phyloP scores from a whole-genome alignment of 176 grass and related monocot genomes.

The Triticum dicoccoides region DNA sequence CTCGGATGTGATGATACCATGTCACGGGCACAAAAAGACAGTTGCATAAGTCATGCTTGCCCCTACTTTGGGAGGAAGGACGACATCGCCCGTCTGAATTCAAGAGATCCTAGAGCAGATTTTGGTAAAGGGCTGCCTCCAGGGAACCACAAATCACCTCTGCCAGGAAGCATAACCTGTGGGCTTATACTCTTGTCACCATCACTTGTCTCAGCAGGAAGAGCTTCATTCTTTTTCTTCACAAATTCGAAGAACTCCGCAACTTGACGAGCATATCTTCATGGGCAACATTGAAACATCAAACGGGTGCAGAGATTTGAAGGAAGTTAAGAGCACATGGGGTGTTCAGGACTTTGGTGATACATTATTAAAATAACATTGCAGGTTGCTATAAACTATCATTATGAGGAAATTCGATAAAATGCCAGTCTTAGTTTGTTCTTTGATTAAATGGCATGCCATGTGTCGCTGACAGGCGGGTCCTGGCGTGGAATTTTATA shows the following conservation, averaged over 20 bases:
- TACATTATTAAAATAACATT: not conserved
- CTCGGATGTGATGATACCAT: not conserved
- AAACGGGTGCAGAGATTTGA: not conserved
- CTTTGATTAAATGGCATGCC: constrained; percentile 6
- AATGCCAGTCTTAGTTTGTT: not conserved
- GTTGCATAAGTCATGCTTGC: not conserved
- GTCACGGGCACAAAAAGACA: not conserved
- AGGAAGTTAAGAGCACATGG: constrained; percentile 13
- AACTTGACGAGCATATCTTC: constrained; percentile 83
- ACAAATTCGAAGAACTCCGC: constrained; percentile 91
- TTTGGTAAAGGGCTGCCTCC: constrained; percentile 39
- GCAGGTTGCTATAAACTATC: not conserved
- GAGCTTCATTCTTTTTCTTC: constrained; percentile 82
- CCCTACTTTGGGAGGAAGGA: constrained; percentile 54
- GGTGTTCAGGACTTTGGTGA: not conserved
- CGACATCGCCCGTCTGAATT: constrained; percentile 64
- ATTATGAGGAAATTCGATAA: not conserved
- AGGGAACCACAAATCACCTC: constrained; percentile 59
- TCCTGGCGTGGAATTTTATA: not conserved
- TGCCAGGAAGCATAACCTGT: constrained; percentile 53
- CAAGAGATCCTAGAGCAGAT: constrained; percentile 48
- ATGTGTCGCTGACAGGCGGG: not conserved
- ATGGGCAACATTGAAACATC: constrained; percentile 30
- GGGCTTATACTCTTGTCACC: constrained; percentile 35
- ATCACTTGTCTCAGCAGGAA: constrained; percentile 4